Percentiles rank a stretch among this genome's conserved stretches.
Evolutionary conservation across 257 asterid genomes (phyloP).

Genomic region (Petunia axillaris): DNA sequence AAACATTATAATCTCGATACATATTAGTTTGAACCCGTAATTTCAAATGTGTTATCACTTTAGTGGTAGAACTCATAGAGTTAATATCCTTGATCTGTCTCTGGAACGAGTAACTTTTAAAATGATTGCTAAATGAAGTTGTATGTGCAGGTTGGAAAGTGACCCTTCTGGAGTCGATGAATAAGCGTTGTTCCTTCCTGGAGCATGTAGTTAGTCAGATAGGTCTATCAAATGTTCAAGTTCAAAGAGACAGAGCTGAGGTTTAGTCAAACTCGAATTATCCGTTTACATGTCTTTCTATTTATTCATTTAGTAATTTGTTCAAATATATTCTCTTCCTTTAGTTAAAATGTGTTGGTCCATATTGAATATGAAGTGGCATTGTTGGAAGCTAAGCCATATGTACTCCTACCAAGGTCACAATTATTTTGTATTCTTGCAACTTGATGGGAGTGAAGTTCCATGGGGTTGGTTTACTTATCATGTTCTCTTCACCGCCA

Average conservation of each 20-base stretch:
- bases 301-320: not conserved
- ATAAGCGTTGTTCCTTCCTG: conserved; percentile 85
- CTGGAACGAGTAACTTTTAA: not conserved
- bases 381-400: not conserved
- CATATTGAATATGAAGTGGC: not conserved
- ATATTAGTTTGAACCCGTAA: too few relatives aligned
- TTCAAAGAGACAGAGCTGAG: conserved; percentile 86
- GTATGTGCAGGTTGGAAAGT: conserved; percentile 76
- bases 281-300: not conserved
- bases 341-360: not conserved
- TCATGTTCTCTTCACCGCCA: not conserved
- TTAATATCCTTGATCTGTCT: too few relatives aligned
- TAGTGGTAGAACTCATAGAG: not conserved
- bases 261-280: conserved; percentile 36
- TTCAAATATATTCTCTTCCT: conserved; percentile 1
- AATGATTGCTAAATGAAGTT: not conserved
- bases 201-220: conserved; percentile 62
- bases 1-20: too few relatives aligned
- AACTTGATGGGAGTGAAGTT: not conserved
- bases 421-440: conserved; percentile 5
- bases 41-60: too few relatives aligned
- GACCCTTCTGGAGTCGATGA: conserved; percentile 82
- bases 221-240: conserved; percentile 73
- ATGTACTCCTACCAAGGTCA: not conserved
- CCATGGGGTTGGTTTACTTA: not conserved